These are phyloP conservation scores for Blastobotrys aristatus DNA, from an alignment of 1,139 yeast species.

Conservation along the genomic window DNA sequence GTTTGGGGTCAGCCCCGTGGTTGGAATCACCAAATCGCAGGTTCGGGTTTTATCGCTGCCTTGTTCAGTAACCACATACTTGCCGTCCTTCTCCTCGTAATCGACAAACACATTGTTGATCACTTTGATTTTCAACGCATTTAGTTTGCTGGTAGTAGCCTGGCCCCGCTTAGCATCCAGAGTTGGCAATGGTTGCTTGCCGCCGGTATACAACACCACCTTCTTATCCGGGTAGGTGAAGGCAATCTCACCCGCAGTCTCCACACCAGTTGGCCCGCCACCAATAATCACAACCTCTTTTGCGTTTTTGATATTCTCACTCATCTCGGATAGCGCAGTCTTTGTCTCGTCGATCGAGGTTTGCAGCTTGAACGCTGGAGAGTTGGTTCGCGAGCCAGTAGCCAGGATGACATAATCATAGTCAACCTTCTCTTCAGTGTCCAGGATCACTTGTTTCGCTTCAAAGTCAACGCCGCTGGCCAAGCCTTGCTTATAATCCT, in stretches of 20 bases:
- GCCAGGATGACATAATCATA: slow-evolving; percentile 79
- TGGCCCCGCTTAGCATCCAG: slow-evolving; percentile 15
- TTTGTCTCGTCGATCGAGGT: slow-evolving; percentile 72
- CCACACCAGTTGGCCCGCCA: slow-evolving; percentile 93
- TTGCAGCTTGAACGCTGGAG: slow-evolving; percentile 75
- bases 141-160: slow-evolving; percentile 18
- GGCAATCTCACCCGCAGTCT: slow-evolving; percentile 66
- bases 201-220: slow-evolving; percentile 26
- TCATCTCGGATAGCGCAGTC: slow-evolving; percentile 69
- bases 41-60: slow-evolving; percentile 18
- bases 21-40: slow-evolving; percentile 21
- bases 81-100: slow-evolving; percentile 12
- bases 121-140: slow-evolving; percentile 23
- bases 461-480: slow-evolving; percentile 29
- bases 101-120: slow-evolving; percentile 17
- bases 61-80: slow-evolving; percentile 1
- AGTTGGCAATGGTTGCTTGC: slow-evolving; percentile 20
- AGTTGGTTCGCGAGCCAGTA: slow-evolving; percentile 65
- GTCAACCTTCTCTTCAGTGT: slow-evolving; percentile 33
- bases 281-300: slow-evolving; percentile 77
- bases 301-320: slow-evolving; percentile 68
- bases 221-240: slow-evolving; percentile 21
- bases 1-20: slow-evolving; percentile 25
- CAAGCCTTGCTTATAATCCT: slow-evolving; percentile 30
- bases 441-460: slow-evolving; percentile 28